Conservation (phyloP, 495 filamentous ascomycete genomes). For the Aspergillus hancockii region DNA sequence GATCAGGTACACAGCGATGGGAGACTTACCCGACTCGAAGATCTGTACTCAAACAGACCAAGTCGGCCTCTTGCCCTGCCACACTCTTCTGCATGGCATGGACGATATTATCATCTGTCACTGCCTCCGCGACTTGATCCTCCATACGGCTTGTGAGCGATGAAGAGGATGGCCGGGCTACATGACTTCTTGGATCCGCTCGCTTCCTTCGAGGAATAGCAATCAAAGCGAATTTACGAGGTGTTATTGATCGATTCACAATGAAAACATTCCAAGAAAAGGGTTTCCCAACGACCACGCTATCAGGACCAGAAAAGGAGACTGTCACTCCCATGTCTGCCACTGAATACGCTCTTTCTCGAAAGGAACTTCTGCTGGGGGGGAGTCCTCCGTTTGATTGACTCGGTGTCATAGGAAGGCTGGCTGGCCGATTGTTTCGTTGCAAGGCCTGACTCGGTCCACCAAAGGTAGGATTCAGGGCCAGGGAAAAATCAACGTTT, state of each 20-base stretch:
- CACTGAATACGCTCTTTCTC: slow-evolving; percentile 50
- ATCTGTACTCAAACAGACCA: slow-evolving; percentile 83
- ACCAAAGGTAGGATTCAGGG: slow-evolving; percentile 62
- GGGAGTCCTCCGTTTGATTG: slow-evolving; percentile 35
- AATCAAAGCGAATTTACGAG: slow-evolving; percentile 78
- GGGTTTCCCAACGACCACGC: slow-evolving; percentile 67
- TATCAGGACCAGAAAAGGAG: slow-evolving; percentile 66
- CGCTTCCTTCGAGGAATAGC: slow-evolving; percentile 76
- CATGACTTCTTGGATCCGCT: slow-evolving; percentile 62
- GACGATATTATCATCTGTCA: slow-evolving; percentile 81
- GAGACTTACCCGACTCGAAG: slow-evolving; percentile 71
- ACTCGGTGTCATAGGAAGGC: slow-evolving; percentile 41
- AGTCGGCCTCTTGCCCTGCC: slow-evolving; percentile 67
- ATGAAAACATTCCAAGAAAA: slow-evolving; percentile 90
- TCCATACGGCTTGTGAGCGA: slow-evolving; percentile 44
- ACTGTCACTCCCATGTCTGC: slow-evolving; percentile 72
- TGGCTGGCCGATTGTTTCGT: slow-evolving; percentile 54
- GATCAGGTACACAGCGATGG: not conserved
- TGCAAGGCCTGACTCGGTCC: slow-evolving; percentile 59
- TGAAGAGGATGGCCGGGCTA: slow-evolving; percentile 48
- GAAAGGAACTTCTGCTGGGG: slow-evolving; percentile 54
- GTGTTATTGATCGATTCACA: slow-evolving; percentile 70
- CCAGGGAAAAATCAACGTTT: slow-evolving; percentile 77
- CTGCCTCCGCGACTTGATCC: slow-evolving; percentile 67
- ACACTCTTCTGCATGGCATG: slow-evolving; percentile 79